Base-by-base conservation (phyloP, 257 asterid genomes). In the Striga asiatica region DNA sequence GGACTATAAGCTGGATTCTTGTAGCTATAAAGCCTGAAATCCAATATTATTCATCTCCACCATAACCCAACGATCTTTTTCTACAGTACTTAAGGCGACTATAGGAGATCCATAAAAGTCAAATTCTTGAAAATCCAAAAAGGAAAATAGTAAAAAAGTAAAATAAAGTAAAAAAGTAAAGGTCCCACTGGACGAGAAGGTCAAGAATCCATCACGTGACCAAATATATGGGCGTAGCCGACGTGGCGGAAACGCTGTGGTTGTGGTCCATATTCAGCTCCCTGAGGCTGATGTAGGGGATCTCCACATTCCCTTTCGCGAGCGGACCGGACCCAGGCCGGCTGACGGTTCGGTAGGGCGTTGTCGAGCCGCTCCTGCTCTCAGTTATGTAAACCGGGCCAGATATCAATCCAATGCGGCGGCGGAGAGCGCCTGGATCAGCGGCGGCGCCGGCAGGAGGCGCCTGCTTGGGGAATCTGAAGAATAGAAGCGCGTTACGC, bases 191-290 rank as follows among this genome's bases (percentile, higher is more conserved):
- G 17, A 41, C 28, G 50, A 51, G 20, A 65, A 31, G 35, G 29
- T 4, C 12, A 51, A 58, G 54, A 37, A 35, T 35, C 46, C 35
- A 14, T 77, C 79, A 88, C n/a, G 93, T 84, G 73, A 88, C 96
- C 82, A 88, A 64, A 61, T 88, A 88, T 50, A 88, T 81, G 3
- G 96, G 96, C 75, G 76, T 61, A 23, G 83, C 77, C 8, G 83
- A 76, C n/a, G 81, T 67, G 25, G 81, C 48, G 0, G 84, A 62
- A 22, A 64, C 20, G 60, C 75, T 50, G 22, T 59, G 66, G 52
- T 50, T 32, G 10, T 53, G 67, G 35, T 81, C 97, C 85, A 72
- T 55, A 48, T 78, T 78, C 50, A 79, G 61, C 68, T 84, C 95
- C 76, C 78, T 76, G 66, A 88, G 95, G 53, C 78, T 78, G 38